Percentiles rank a stretch among this genome's conserved stretches.
These are phyloP conservation scores for Microdochium nivale DNA, from an alignment of 2,329 filamentous ascomycete genomes.

Conservation along the genomic window DNA sequence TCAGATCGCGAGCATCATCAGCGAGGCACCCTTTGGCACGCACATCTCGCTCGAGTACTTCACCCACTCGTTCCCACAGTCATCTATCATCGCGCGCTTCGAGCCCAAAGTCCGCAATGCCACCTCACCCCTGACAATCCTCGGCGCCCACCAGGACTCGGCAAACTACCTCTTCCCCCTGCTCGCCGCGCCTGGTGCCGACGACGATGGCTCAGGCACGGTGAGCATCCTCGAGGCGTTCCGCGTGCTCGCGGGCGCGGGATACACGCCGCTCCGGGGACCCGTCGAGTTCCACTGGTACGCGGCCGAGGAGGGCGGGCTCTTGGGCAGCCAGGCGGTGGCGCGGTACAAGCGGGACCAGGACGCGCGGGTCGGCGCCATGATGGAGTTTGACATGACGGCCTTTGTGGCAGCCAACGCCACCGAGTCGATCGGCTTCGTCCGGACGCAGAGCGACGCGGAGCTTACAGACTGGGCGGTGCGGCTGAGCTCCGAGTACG, in stretches of 20 bases:
- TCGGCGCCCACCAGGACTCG: slow-evolving; percentile 66
- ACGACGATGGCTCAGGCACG: slow-evolving; percentile 65
- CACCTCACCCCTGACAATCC: slow-evolving; percentile 32
- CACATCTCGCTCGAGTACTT: slow-evolving; percentile 41
- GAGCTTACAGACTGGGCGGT: slow-evolving; percentile 25
- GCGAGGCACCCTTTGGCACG: slow-evolving; percentile 22
- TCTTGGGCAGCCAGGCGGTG: slow-evolving; percentile 58
- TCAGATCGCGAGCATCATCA: slow-evolving; percentile 24
- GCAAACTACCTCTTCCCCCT: slow-evolving; percentile 65
- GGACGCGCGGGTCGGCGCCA: slow-evolving; percentile 57
- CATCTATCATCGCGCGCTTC: slow-evolving; percentile 63
- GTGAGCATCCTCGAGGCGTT: slow-evolving; percentile 68
- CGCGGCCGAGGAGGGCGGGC: slow-evolving; percentile 7
- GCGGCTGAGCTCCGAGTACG: slow-evolving; percentile 24
- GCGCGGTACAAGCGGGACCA: slow-evolving; percentile 58
- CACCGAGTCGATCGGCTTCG: slow-evolving; percentile 28
- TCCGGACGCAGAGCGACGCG: slow-evolving; percentile 26
- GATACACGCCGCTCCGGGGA: slow-evolving; percentile 20
- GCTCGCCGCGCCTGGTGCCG: slow-evolving; percentile 61
- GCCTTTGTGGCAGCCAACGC: slow-evolving; percentile 26
- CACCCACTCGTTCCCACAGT: slow-evolving; percentile 59
- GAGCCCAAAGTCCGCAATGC: slow-evolving; percentile 26
- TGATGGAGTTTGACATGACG: slow-evolving; percentile 53
- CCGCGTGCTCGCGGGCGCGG: slow-evolving; percentile 48
- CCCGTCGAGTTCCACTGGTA: slow-evolving; percentile 57